A percentile compares a stretch with the other conserved stretches of the same genome.
Conservation (phyloP, 306 rosid species). For the Trichosanthes cucumerina region DNA sequence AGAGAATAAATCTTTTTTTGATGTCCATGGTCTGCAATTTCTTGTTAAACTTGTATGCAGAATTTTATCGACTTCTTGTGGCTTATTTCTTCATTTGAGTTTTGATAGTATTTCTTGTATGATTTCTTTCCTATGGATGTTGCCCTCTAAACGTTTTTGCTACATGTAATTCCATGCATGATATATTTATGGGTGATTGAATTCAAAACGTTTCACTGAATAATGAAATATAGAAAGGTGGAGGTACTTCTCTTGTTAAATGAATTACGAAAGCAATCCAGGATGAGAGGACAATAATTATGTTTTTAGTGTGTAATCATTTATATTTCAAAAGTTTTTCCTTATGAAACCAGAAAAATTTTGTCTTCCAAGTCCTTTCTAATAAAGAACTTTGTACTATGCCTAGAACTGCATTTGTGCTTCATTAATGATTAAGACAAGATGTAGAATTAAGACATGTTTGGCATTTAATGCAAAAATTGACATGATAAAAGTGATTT, state of each 20-base stretch:
- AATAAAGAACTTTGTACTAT: neutral
- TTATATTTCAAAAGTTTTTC: neutral
- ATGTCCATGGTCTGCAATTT: neutral
- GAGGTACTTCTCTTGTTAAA: neutral
- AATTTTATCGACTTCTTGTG: neutral
- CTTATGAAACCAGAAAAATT: neutral
- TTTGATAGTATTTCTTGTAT: too few species aligned
- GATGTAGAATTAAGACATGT: neutral
- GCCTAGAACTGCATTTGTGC: neutral
- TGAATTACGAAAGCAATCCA: neutral
- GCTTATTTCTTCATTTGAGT: neutral
- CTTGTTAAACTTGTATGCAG: neutral
- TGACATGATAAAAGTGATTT: too few species aligned
- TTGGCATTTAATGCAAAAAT: too few species aligned
- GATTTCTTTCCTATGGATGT: too few species aligned
- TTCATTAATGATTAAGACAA: neutral
- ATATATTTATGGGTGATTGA: neutral
- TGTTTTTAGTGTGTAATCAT: neutral
- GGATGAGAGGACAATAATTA: neutral
- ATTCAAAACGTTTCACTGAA: neutral
- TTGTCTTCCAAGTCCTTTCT: neutral
- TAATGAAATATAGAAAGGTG: neutral
- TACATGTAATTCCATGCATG: neutral
- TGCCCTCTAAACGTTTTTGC: neutral
- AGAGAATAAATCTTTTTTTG: neutral